Evolutionary conservation across 225 moss, liverwort and hornwort genomes (phyloP).

Genomic region (Sphagnum contortum): DNA sequence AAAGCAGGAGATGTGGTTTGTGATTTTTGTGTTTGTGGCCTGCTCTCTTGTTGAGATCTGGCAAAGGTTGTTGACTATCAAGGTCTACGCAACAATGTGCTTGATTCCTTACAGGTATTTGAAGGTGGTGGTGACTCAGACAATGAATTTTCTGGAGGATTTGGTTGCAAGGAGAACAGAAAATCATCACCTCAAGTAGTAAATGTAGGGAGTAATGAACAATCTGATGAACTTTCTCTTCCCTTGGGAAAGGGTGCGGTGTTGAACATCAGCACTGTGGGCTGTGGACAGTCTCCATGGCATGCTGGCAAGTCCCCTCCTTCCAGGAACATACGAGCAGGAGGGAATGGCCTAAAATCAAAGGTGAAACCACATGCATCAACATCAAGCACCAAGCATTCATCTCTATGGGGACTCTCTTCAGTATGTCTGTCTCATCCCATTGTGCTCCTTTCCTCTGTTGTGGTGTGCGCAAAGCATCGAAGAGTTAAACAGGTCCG

Average conservation of each 20-base stretch:
- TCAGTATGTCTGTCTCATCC: conserved; percentile 31
- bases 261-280: conserved; percentile 26
- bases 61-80: no score
- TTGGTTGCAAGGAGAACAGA: conserved; percentile 38
- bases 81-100: neutral
- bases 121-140: conserved; percentile 80
- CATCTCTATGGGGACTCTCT: conserved; percentile 68
- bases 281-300: conserved; percentile 60
- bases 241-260: conserved; percentile 47
- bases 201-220: conserved; percentile 50
- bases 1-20: no score
- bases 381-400: conserved; percentile 54
- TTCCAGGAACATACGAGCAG: conserved; percentile 44
- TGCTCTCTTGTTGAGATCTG: neutral
- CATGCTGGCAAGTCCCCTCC: conserved; percentile 63
- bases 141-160: conserved; percentile 64
- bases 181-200: conserved; percentile 58
- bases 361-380: conserved; percentile 47
- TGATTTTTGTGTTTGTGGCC: no score
- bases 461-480: neutral
- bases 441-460: neutral
- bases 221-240: conserved; percentile 34
- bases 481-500: neutral
- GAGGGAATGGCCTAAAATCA: conserved; percentile 39
- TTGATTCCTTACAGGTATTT: conserved; percentile 38